Evolutionary conservation across 2,329 filamentous ascomycete species (phyloP), one percentile per base, ranked within the genome.

Genomic region (Epichloe coenophiala): DNA sequence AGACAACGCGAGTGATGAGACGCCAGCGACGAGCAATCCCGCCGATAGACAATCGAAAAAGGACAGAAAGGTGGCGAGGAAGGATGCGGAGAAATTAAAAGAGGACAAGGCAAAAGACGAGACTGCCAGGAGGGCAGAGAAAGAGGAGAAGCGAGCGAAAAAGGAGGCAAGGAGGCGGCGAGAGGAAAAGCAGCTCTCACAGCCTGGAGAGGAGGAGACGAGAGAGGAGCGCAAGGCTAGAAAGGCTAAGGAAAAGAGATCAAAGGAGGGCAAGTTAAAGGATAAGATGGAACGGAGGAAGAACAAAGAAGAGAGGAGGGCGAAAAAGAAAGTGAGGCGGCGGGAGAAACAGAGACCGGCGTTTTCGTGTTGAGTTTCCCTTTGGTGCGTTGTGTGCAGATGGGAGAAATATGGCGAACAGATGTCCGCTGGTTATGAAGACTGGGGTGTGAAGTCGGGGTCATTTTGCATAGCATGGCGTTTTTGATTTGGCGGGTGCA

Each of bases 271-370:
- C 19, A 57, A 60, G 9, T 58, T 55, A 3, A 45, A 48, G 27
- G 55, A 54, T 21, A 62, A 56, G 51, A 55, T 56, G 8, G 55
- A 56, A 2, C 50, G 39, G 23, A 57, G 55, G 2, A 51, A 38
- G 33, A 58, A 53, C 27, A 60, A 61, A 21, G 72, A 75, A 53
- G 74, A 75, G 51, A 77, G 71, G 45, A 64, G 67, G 43, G 69
- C 64, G 13, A 65, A 62, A 53, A 71, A 71, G 54, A 69, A 71
- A 58, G 69, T 67, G 52, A 71, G 67, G 62, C 68, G 68, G 58
- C 43, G 48, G 36, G 36, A 68, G 57, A 61, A 64, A 50, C 63
- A 66, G 55, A 60, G 63, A 46, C 58, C 19, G 60, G 38, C 67
- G 21, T n/a, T 23, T 42, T 36, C 45, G 17, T 41, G 42, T 15